phyloP scores from a whole-genome alignment of 164 flowering plant genomes.

The Kalanchoe fedtschenkoi region DNA sequence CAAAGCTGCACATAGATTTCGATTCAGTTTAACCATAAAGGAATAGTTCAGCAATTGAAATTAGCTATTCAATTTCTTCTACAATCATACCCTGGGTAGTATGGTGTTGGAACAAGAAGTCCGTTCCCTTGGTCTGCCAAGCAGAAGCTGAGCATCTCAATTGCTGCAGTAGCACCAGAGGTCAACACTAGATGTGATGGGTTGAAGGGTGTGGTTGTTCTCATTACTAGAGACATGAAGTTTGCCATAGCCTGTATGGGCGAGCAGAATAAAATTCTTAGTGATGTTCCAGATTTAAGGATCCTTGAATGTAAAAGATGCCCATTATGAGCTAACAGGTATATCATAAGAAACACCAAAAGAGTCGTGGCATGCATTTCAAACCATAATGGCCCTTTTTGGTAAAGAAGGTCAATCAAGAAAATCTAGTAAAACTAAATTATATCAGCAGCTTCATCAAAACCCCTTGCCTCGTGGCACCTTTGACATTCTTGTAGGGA shows the following conservation, averaged over 20 bases:
- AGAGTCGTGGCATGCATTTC: no score
- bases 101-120: conserved; percentile 61
- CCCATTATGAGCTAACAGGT: no score
- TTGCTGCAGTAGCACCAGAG: conserved; percentile 53
- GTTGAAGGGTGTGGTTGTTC: conserved; percentile 26
- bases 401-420: no score
- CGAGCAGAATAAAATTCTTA: neutral
- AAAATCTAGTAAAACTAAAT: no score
- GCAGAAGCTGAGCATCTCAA: conserved; percentile 50
- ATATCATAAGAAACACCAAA: no score
- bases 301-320: neutral
- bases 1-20: conserved; percentile 43
- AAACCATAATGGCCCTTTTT: no score
- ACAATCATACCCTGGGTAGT: conserved; percentile 53
- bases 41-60: neutral
- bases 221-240: conserved; percentile 46
- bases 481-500: no score
- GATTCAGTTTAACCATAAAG: conserved; percentile 2
- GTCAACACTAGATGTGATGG: conserved; percentile 43
- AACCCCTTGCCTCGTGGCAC: no score
- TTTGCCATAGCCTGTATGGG: conserved; percentile 42
- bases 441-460: no score
- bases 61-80: neutral
- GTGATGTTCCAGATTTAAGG: neutral
- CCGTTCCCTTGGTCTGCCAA: conserved; percentile 67